phyloP scores from a whole-genome alignment of 1,284 basidiomycete genomes.

The Cryptococcus deneoformans region DNA sequence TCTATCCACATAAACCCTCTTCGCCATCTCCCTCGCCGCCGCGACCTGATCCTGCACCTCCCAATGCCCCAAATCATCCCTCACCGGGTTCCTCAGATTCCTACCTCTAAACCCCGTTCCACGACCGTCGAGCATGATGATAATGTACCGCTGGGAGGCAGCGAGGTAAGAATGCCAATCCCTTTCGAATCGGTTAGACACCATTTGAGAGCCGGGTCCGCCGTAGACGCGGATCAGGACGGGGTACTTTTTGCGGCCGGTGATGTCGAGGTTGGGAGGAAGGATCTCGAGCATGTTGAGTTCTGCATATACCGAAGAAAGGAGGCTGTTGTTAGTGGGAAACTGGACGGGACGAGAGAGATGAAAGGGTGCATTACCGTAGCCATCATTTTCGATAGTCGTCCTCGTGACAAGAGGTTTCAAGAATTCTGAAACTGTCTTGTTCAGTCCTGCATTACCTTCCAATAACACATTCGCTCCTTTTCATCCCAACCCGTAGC shows the following conservation, averaged over 20 bases:
- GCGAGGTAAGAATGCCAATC: slow-evolving; percentile 89
- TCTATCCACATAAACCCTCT: slow-evolving; percentile 52
- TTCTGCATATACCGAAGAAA: slow-evolving; percentile 51
- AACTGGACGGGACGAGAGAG: background rate
- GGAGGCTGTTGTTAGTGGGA: too few relatives aligned
- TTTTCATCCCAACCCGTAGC: slow-evolving; percentile 1
- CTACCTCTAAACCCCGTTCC: slow-evolving; percentile 91
- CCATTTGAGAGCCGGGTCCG: slow-evolving; percentile 79
- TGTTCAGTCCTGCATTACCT: slow-evolving; percentile 69
- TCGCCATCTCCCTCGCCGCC: slow-evolving; percentile 58
- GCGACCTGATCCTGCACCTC: slow-evolving; percentile 86
- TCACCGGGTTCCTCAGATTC: slow-evolving; percentile 73
- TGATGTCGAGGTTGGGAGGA: slow-evolving; percentile 86
- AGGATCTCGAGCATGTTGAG: slow-evolving; percentile 86
- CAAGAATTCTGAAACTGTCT: slow-evolving; percentile 67
- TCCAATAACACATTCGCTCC: slow-evolving; percentile 55
- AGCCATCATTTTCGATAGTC: slow-evolving; percentile 73
- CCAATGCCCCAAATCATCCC: slow-evolving; percentile 77
- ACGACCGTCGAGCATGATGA: slow-evolving; percentile 86
- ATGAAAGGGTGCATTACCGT: slow-evolving; percentile 56
- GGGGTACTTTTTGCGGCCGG: slow-evolving; percentile 88
- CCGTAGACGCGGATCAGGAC: slow-evolving; percentile 92
- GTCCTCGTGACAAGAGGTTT: slow-evolving; percentile 66
- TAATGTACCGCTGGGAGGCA: slow-evolving; percentile 75
- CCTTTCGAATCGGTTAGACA: slow-evolving; percentile 62